A percentile compares a stretch with the other conserved stretches of the same genome.
These are phyloP conservation scores for Holtermannia corniformis DNA, from an alignment of 768 basidiomycete species.

Conservation along the genomic window DNA sequence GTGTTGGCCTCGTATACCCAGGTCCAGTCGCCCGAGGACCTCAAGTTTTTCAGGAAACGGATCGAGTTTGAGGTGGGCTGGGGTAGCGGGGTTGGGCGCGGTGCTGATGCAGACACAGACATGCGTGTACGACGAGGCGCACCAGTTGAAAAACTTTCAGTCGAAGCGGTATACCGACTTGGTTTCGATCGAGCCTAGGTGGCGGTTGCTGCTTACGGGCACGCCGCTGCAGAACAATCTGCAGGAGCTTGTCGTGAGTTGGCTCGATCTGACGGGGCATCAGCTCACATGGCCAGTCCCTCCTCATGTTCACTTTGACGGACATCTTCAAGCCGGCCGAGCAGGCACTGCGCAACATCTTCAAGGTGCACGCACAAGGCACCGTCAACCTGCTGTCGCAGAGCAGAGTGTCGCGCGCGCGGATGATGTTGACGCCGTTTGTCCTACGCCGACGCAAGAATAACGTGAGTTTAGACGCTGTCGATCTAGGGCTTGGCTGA, in stretches of 20 bases:
- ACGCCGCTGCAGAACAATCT: slow-evolving; percentile 69
- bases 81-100: neutral
- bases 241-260: slow-evolving; percentile 46
- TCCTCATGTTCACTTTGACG: slow-evolving; percentile 96
- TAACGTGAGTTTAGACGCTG: slow-evolving; percentile 50
- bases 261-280: neutral
- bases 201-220: slow-evolving; percentile 87
- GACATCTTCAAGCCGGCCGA: slow-evolving; percentile 70
- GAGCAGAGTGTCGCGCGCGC: slow-evolving; percentile 85
- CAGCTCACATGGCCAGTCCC: slow-evolving; percentile 52
- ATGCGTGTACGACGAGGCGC: slow-evolving; percentile 93
- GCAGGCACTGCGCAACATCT: slow-evolving; percentile 77
- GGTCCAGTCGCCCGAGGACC: slow-evolving; percentile 75
- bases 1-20: slow-evolving; percentile 93
- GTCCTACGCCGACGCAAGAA: slow-evolving; percentile 94
- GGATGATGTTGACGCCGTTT: slow-evolving; percentile 99
- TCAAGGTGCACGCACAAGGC: slow-evolving; percentile 75
- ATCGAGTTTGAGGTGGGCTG: slow-evolving; percentile 81
- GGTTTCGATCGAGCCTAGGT: slow-evolving; percentile 71
- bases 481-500: neutral
- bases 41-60: slow-evolving; percentile 75
- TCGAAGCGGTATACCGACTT: slow-evolving; percentile 91
- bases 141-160: slow-evolving; percentile 92
- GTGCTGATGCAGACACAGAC: slow-evolving; percentile 48
- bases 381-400: slow-evolving; percentile 82